These are phyloP conservation scores for Ascodesmis nigricans DNA, from an alignment of 495 filamentous ascomycete species.

Conservation along the genomic window DNA sequence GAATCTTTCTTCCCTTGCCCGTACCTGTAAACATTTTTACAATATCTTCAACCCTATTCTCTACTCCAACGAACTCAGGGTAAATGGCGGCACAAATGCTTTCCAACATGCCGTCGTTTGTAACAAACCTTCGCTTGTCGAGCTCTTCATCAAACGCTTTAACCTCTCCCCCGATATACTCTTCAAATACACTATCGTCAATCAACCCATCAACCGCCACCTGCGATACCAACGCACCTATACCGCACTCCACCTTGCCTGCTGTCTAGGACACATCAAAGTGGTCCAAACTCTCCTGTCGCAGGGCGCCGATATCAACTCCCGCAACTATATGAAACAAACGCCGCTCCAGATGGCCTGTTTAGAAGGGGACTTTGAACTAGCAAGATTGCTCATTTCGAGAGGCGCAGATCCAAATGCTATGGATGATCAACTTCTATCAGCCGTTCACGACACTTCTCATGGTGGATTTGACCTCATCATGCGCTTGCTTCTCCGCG, in stretches of 20 bases:
- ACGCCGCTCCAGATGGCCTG: slow-evolving; percentile 4
- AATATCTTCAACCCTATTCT: background rate
- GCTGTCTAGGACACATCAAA: background rate
- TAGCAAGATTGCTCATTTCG: slow-evolving; percentile 4
- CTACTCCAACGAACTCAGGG: background rate
- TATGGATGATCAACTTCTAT: background rate
- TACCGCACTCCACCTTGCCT: slow-evolving; percentile 5
- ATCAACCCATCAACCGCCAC: background rate
- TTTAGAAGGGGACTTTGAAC: slow-evolving; percentile 1
- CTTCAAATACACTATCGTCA: background rate
- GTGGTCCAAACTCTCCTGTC: slow-evolving; percentile 1
- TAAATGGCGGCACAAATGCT: background rate
- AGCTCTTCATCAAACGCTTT: background rate
- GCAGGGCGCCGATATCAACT: slow-evolving; percentile 1
- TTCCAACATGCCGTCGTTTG: background rate
- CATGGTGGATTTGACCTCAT: too few species aligned
- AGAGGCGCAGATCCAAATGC: slow-evolving; percentile 6
- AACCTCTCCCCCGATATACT: background rate
- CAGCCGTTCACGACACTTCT: too few species aligned
- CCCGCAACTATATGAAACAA: background rate
- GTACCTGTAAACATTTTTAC: background rate
- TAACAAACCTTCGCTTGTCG: background rate
- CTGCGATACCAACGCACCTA: background rate
- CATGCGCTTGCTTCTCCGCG: too few species aligned
- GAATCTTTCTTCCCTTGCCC: background rate